phyloP scores from a whole-genome alignment of 2,329 filamentous ascomycete species.

The Stachybotrys chartarum region DNA sequence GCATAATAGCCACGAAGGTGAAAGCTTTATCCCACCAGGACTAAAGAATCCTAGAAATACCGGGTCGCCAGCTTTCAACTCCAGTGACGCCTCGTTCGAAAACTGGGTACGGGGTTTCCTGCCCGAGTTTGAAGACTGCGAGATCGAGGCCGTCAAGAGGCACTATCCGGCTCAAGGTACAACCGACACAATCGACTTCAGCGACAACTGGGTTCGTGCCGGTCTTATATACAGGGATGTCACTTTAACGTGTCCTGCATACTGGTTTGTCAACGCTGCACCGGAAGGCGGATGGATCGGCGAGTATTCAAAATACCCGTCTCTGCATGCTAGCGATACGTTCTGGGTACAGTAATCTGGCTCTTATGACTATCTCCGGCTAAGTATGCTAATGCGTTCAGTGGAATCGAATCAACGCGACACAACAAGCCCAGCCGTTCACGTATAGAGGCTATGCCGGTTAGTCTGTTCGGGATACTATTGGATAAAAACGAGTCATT shows the following conservation, averaged over 20 bases:
- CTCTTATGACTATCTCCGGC: no score
- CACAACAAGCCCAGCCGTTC: background rate
- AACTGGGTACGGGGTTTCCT: background rate
- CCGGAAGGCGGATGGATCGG: background rate
- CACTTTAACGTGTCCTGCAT: background rate
- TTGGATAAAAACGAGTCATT: background rate
- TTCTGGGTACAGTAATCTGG: background rate
- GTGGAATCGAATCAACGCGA: background rate
- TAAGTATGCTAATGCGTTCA: no score
- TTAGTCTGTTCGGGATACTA: background rate
- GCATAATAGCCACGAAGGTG: slow-evolving; percentile 1
- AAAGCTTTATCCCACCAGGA: background rate
- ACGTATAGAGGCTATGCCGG: background rate
- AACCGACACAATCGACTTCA: background rate
- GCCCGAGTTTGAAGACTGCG: background rate
- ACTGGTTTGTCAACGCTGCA: background rate
- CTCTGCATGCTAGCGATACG: background rate
- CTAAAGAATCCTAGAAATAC: no score
- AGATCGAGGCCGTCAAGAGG: background rate
- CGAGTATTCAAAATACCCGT: background rate
- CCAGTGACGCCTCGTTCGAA: background rate
- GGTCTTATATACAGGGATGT: background rate
- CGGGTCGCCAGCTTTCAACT: background rate
- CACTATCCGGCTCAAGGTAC: background rate
- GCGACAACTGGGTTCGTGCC: background rate